Conservation (phyloP, 352 stramenopile genomes). For the Phytophthora fragariaefolia region DNA sequence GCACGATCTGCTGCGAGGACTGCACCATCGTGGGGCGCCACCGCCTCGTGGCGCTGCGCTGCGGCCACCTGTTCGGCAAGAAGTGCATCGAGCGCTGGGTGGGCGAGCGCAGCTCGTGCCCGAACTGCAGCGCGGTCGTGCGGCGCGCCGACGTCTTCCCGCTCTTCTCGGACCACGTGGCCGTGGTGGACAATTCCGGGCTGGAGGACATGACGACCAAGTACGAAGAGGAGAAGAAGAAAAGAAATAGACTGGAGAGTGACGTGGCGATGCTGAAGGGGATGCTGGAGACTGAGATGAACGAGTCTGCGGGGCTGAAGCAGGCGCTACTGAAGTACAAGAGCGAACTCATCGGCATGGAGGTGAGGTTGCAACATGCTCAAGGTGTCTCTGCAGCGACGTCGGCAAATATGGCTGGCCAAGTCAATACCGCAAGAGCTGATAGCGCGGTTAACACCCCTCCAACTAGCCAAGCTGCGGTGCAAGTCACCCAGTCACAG, state of each 20-base stretch:
- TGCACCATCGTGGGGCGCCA: slow-evolving; percentile 68
- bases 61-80: slow-evolving; percentile 78
- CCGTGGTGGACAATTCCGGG: slow-evolving; percentile 78
- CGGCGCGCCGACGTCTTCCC: slow-evolving; percentile 58
- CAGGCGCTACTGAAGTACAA: slow-evolving; percentile 43
- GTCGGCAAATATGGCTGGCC: neutral
- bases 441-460: neutral
- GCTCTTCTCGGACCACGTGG: slow-evolving; percentile 76
- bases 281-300: slow-evolving; percentile 40
- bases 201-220: slow-evolving; percentile 64
- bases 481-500: slow-evolving; percentile 3
- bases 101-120: slow-evolving; percentile 61
- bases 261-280: slow-evolving; percentile 51
- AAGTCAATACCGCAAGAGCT: neutral
- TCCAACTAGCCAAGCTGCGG: neutral
- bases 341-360: slow-evolving; percentile 32
- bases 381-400: neutral
- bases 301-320: slow-evolving; percentile 30
- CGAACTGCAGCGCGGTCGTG: slow-evolving; percentile 67
- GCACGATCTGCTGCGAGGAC: slow-evolving; percentile 75
- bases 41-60: slow-evolving; percentile 71
- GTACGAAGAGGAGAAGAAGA: slow-evolving; percentile 62
- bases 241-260: slow-evolving; percentile 52
- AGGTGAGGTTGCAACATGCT: slow-evolving; percentile 5
- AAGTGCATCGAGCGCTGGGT: slow-evolving; percentile 83